Conservation (phyloP, 164 flowering plant genomes). For the Stephania yunnanensis region DNA sequence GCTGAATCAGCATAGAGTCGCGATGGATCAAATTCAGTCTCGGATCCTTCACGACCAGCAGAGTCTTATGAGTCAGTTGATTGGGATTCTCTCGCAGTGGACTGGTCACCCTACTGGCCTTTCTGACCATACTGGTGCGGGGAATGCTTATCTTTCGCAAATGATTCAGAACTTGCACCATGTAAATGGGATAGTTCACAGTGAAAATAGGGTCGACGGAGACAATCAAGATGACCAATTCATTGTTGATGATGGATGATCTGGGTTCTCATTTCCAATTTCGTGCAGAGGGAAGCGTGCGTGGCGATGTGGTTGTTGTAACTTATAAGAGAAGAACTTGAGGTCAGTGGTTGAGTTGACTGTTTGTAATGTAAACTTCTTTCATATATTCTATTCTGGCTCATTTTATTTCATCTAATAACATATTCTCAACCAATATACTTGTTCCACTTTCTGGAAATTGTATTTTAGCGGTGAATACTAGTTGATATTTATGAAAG, state of each 20-base stretch:
- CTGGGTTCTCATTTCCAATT: background rate
- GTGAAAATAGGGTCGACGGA: slow-evolving; percentile 63
- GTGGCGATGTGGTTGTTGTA: background rate
- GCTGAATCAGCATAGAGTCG: slow-evolving; percentile 61
- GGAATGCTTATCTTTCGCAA: slow-evolving; percentile 74
- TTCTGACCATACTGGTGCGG: slow-evolving; percentile 61
- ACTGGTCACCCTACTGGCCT: slow-evolving; percentile 63
- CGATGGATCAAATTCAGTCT: slow-evolving; percentile 73
- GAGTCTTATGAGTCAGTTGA: slow-evolving; percentile 56
- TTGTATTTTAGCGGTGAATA: slow-evolving; percentile 8
- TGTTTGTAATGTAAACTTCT: background rate
- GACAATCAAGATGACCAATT: slow-evolving; percentile 88
- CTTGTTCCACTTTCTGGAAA: slow-evolving; percentile 6
- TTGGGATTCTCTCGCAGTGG: slow-evolving; percentile 82
- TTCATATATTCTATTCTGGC: slow-evolving; percentile 15
- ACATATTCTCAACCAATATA: background rate
- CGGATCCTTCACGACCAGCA: slow-evolving; percentile 83
- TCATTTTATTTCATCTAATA: slow-evolving; percentile 9
- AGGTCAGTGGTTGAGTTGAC: slow-evolving; percentile 2
- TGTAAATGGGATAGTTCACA: slow-evolving; percentile 76
- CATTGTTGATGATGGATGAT: slow-evolving; percentile 77
- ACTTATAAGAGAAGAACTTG: slow-evolving; percentile 1
- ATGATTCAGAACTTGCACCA: slow-evolving; percentile 87
- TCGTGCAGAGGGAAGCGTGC: background rate
- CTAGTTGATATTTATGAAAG: slow-evolving; percentile 5